Base-by-base conservation (phyloP, 2,329 filamentous ascomycete genomes). In the Pseudonectria buxi region DNA sequence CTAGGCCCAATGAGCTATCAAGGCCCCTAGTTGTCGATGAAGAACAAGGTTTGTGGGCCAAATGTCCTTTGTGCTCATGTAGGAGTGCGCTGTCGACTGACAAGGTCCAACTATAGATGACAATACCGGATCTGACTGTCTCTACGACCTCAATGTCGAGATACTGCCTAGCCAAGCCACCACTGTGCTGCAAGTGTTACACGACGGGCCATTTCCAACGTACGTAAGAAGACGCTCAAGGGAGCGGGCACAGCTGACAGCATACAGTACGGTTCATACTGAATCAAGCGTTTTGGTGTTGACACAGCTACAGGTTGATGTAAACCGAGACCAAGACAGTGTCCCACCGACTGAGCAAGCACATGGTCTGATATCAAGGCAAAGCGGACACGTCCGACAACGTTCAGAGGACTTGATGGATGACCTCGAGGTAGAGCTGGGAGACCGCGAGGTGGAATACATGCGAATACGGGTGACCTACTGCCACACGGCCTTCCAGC, bases 391-490 rank as follows among this genome's bases (percentile, higher is more conserved):
- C 34, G 24, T 48, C 7, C 57, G 58, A 24, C 61, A 66, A 30
- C 65, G 60, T 26, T 69, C 76, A 0, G 73, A 79, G 10, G 64
- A 72, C 27, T 58, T 81, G 24, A 75, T 82, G 12, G 66, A 73
- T 15, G 73, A 79, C 37, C 61, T 81, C 10, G 74, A 81, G 47
- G 58, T 62, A 22, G 68, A 78, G 36, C 66, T 81, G 3, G 74
- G 75, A 22, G 61, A 65, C 34, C 60, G 61, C 4, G 54, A 54
- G 14, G 63, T 63, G 12, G 63, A 68, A 24, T 80, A 75, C 43
- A 55, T 80, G 32, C 64, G 64, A 3, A 60, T 80, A 12, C 61
- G 61, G 14, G 45, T 81, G 7, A 68, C 59, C 6, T 81, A 80
- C 47, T 62, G 62, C 3, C 74, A 81, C 47, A 74, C 76, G 0